Evolutionary conservation across 176 grass and related monocot species (phyloP), one percentile per base, ranked within the genome.

Genomic region (Triticum timopheevii): DNA sequence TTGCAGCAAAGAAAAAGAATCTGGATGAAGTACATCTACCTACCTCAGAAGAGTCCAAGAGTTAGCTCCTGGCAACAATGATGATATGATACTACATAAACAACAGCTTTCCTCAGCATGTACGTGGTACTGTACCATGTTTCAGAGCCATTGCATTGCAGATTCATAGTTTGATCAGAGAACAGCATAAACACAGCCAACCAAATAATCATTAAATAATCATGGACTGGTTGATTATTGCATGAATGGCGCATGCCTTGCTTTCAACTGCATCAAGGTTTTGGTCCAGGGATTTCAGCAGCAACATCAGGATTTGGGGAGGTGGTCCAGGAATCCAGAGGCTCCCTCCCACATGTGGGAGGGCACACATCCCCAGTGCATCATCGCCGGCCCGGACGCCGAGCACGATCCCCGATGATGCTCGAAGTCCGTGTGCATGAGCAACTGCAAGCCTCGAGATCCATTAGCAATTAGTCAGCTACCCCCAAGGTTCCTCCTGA

Each of bases 371-470:
- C 62, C 61, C 44, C 39, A 63, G 7, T 17, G 82, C 76, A 90
- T 84, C 80, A 84, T 77, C 81, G 56, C 65, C 65, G 40, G 13
- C 38, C 80, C 83, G 36, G 83, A 42, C 7, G 65, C 76, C 16
- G 31, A 52, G 31, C 62, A 3, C 78, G 4, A 71, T 61, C 78
- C 67, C 88, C 23, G 8, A 79, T 81, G 92, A 90, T 91, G 90
- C 67, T 87, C 24, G 33, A 85, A 89, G 77, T 80, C 86, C 77
- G 72, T 83, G 91, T 58, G 54, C 54, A 90, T 78, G 89, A 89
- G 92, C 81, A 87, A 85, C 73, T 67, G 83, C 75, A 84, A 78
- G 70, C 87, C 89, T 93, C 87, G 91, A 93, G 89, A 93, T 96
- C 88, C 81, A 80, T 78, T 66, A 62, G 83, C 82, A 82, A 82